Percentiles rank a stretch among this genome's conserved stretches.
Evolutionary conservation across 2,329 filamentous ascomycete genomes (phyloP).

Genomic region (Thielaviopsis euricoi): DNA sequence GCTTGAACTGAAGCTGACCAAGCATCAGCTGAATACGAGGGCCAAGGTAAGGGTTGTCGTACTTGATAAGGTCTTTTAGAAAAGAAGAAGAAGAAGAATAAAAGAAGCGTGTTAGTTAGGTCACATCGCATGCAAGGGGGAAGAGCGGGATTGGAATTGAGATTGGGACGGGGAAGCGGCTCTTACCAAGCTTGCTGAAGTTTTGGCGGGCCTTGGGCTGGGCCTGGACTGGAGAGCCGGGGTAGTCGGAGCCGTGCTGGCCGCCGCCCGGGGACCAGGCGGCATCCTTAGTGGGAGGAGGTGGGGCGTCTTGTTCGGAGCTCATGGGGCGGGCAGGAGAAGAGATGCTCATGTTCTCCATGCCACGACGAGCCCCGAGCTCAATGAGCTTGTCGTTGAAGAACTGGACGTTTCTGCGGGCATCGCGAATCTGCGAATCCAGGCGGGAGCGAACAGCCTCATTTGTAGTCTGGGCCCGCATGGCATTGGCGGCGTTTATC

Average conservation of each 20-base stretch:
- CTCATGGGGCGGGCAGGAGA: conserved; percentile 28
- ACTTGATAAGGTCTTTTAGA: conserved; percentile 79
- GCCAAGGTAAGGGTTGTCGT: conserved; percentile 86
- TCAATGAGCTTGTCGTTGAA: conserved; percentile 85
- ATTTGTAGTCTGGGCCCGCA: conserved; percentile 94
- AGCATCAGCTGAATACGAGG: conserved; percentile 98
- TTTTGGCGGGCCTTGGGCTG: conserved; percentile 67
- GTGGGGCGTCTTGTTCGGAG: conserved; percentile 34
- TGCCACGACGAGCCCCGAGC: conserved; percentile 62
- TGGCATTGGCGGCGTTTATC: conserved; percentile 82
- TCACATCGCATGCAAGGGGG: background rate
- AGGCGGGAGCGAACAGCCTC: conserved; percentile 76
- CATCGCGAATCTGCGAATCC: conserved; percentile 88
- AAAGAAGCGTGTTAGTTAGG: conserved; percentile 6
- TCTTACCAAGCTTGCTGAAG: conserved; percentile 86
- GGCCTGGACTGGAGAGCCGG: conserved; percentile 43
- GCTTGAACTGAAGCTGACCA: conserved; percentile 95
- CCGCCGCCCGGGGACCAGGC: conserved; percentile 60
- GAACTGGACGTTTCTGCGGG: conserved; percentile 83
- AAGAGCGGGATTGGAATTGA: too few relatives aligned
- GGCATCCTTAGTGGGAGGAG: conserved; percentile 60
- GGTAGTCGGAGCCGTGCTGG: conserved; percentile 49
- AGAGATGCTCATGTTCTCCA: conserved; percentile 51
- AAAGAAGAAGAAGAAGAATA: too few relatives aligned
- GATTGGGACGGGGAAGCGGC: background rate